A percentile compares a stretch with the other conserved stretches of the same genome.
Evolutionary conservation across 2,329 filamentous ascomycete genomes (phyloP).

Genomic region (Albifimbria verrucaria): DNA sequence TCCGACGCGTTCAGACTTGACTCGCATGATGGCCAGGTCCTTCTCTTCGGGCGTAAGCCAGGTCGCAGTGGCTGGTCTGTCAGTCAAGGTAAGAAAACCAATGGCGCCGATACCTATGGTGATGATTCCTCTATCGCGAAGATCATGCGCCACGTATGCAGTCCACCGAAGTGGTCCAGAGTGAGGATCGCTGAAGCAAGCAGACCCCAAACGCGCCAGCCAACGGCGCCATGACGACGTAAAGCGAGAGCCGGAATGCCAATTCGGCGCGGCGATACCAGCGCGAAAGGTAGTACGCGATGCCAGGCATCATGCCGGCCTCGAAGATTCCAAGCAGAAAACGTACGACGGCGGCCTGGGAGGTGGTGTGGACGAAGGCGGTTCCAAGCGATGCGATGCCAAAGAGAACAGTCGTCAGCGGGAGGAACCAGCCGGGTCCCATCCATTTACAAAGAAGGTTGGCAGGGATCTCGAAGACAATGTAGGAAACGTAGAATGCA

Average conservation of each 20-base stretch:
- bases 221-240: conserved; percentile 68
- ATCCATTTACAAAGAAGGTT: conserved; percentile 69
- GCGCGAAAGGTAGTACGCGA: conserved; percentile 68
- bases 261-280: conserved; percentile 71
- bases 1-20: conserved; percentile 66
- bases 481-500: conserved; percentile 70
- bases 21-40: conserved; percentile 60
- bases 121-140: conserved; percentile 67
- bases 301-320: conserved; percentile 70
- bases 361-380: conserved; percentile 58
- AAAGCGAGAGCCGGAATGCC: conserved; percentile 63
- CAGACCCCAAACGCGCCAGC: conserved; percentile 71
- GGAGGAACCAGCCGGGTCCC: conserved; percentile 70
- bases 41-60: conserved; percentile 67
- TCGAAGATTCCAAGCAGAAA: conserved; percentile 69
- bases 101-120: conserved; percentile 51
- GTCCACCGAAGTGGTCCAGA: conserved; percentile 53
- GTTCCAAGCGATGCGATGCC: conserved; percentile 62
- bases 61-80: conserved; percentile 63
- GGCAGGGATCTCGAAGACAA: conserved; percentile 67
- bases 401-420: conserved; percentile 58
- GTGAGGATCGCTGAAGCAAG: conserved; percentile 62
- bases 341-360: conserved; percentile 54
- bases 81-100: conserved; percentile 62
- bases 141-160: conserved; percentile 64